Evolutionary conservation across 2,329 filamentous ascomycete species (phyloP).

Genomic region (Ceratocystis alfenasii): DNA sequence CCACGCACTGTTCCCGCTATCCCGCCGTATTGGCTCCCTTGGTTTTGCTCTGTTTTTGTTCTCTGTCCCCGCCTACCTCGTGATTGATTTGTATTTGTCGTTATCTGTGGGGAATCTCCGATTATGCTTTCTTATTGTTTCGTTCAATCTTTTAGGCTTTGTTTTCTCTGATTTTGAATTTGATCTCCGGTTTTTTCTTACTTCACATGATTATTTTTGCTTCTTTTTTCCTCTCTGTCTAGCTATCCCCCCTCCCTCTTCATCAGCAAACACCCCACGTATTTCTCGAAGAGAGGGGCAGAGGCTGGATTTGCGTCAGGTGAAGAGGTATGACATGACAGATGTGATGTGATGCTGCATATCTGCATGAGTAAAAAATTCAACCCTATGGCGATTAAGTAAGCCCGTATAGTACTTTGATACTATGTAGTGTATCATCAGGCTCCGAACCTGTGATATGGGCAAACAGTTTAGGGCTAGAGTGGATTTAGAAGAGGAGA

Average conservation of each 20-base stretch:
- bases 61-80: neutral
- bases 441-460: neutral
- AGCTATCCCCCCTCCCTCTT: neutral
- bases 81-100: neutral
- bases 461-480: neutral
- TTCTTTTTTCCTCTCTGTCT: neutral
- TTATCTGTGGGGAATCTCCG: neutral
- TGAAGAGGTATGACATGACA: neutral
- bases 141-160: neutral
- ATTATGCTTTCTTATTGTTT: constrained; percentile 1
- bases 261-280: neutral
- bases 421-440: neutral
- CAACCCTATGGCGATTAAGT: neutral
- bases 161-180: neutral
- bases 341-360: neutral
- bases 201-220: neutral
- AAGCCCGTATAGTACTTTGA: neutral
- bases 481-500: neutral
- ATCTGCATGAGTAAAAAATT: neutral
- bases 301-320: neutral
- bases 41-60: neutral
- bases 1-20: neutral
- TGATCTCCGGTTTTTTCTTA: neutral
- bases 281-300: neutral
- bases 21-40: neutral